A percentile compares a stretch with the other conserved stretches of the same genome.
Conservation (phyloP, 495 filamentous ascomycete species). For the Halenospora varia region DNA sequence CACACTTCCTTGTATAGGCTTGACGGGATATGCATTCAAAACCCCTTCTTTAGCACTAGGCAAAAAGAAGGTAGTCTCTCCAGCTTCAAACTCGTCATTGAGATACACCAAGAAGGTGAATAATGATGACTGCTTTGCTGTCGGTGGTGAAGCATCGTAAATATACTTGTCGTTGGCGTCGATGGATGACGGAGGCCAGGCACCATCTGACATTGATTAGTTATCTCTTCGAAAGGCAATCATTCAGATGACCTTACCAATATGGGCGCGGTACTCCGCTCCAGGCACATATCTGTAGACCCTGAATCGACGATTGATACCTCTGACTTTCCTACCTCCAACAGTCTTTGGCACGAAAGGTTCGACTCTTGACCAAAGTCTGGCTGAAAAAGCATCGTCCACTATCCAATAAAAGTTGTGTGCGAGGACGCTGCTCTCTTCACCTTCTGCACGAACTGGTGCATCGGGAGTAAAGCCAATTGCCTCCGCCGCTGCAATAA, state of each 20-base stretch:
- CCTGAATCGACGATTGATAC: slow-evolving; percentile 43
- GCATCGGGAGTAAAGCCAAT: slow-evolving; percentile 43
- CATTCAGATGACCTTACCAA: too few relatives aligned
- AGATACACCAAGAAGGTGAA: slow-evolving; percentile 50
- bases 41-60: slow-evolving; percentile 38
- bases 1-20: slow-evolving; percentile 42
- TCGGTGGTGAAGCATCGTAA: slow-evolving; percentile 40
- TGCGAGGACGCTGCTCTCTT: slow-evolving; percentile 39
- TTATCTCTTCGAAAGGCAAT: too few relatives aligned
- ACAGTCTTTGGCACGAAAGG: slow-evolving; percentile 33
- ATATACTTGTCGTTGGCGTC: slow-evolving; percentile 33
- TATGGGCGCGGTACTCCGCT: slow-evolving; percentile 42
- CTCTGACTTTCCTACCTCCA: slow-evolving; percentile 33
- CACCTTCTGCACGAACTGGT: slow-evolving; percentile 38
- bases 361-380: slow-evolving; percentile 38
- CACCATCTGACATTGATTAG: slow-evolving; percentile 35
- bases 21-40: slow-evolving; percentile 43
- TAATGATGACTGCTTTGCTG: slow-evolving; percentile 40
- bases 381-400: slow-evolving; percentile 36
- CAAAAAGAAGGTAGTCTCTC: slow-evolving; percentile 47
- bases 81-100: slow-evolving; percentile 47
- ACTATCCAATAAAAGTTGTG: slow-evolving; percentile 52
- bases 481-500: slow-evolving; percentile 41
- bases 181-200: slow-evolving; percentile 44
- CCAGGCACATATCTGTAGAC: slow-evolving; percentile 48